Base-by-base conservation (phyloP, 108 stramenopile genomes). In the Cyclotella choctawhatcheeana region DNA sequence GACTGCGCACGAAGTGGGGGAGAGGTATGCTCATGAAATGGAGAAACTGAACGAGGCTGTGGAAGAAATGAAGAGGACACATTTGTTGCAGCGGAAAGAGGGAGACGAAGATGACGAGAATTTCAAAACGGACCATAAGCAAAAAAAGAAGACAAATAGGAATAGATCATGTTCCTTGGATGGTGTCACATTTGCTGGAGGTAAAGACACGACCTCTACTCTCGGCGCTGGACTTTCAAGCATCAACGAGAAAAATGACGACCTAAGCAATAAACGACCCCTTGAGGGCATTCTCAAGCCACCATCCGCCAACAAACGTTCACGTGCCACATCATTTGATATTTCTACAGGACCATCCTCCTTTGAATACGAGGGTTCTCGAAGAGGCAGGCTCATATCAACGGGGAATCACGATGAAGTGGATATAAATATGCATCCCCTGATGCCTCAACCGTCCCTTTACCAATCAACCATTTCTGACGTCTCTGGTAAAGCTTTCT, bases 11-110 rank as follows among this genome's bases (percentile, higher is more conserved):
- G 85, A 83, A 26, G 72, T 94, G 62, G 89, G 89, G 3, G 86
- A 92, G 44, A 84, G 80, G 45, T 94, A 86, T 64, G 82, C 87
- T 5, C 84, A 85, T 26, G 88, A 92, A 74, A 84, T 91, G 74
- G 47, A 75, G 20, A 58, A 54, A 40, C 50, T 81, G 48, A 76
- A 76, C 35, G 77, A 78, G 64, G 77, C 77, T 21, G 70, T 78
- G 35, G 77, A 78, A 32, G 56, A 61, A 22, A 56, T 78, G 77
- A 78, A 78, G 29, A 45, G 64, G 4, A 59, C 60, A 24, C 65
- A 74, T 50, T 33, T 65, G 20, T 20, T 60, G 58, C 58, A 67
- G 27, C 25, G 14, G 40, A 58, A 61, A 61, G 34, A 27, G 13
- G 14, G 33, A 7, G 16, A 30, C 5, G 48, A 13, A 29, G 64